These are phyloP conservation scores for Prunus yedoensis DNA, from an alignment of 331 rosid species.

Conservation along the genomic window DNA sequence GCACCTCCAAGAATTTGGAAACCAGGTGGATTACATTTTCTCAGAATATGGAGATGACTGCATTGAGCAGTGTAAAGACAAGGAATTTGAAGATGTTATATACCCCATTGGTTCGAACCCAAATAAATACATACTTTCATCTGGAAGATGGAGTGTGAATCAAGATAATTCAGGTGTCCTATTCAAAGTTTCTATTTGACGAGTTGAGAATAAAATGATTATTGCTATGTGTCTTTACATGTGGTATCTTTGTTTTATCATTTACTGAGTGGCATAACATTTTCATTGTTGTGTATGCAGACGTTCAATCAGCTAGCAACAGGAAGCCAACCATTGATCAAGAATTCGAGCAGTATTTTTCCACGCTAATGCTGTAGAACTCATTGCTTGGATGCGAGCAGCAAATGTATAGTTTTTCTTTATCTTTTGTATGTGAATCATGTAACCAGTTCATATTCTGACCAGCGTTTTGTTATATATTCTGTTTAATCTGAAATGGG, in stretches of 20 bases:
- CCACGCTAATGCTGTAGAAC: conserved; percentile 72
- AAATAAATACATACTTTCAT: conserved; percentile 51
- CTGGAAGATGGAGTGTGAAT: conserved; percentile 63
- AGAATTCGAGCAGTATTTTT: conserved; percentile 92
- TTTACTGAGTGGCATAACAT: conserved; percentile 5
- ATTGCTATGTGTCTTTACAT: conserved; percentile 5
- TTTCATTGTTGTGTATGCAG: conserved; percentile 38
- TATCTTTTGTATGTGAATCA: conserved; percentile 8
- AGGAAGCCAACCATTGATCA: conserved; percentile 82
- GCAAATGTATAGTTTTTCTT: conserved; percentile 8
- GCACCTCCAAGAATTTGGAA: conserved; percentile 38
- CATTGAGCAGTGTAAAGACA: conserved; percentile 40
- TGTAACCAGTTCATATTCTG: not conserved
- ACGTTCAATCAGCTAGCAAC: conserved; percentile 47
- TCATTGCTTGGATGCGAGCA: conserved; percentile 10
- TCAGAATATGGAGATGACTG: conserved; percentile 36
- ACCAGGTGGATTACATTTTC: conserved; percentile 30
- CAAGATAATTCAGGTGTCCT: conserved; percentile 44
- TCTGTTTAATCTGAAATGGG: not conserved
- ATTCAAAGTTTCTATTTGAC: not conserved
- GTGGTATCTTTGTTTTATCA: conserved; percentile 4
- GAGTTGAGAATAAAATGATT: not conserved
- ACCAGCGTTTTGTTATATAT: not conserved
- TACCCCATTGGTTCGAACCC: conserved; percentile 44
- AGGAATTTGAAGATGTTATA: conserved; percentile 57